Evolutionary conservation across 805 yeast genomes (phyloP), one percentile per base, ranked within the genome.

Genomic region (Pichia kluyveri): DNA sequence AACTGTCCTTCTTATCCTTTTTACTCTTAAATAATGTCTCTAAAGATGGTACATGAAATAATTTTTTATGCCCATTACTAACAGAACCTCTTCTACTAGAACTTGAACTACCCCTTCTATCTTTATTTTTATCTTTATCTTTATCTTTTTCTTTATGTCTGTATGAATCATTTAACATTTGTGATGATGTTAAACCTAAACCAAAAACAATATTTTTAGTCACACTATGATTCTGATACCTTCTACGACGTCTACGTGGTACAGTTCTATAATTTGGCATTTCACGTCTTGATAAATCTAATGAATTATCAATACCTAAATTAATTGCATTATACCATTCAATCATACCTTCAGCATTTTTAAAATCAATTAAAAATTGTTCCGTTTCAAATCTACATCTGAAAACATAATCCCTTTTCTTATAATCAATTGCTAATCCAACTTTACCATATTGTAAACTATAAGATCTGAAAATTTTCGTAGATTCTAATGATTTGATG

Each of bases 351-450:
- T 78, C 79, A 5, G 82, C 73, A 40, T 73, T 70, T 2, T 76
- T 62, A 57, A 86, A 86, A 48, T 78, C 80, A 2, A 91, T 54
- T 40, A 91, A 62, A 52, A 87, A 74, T 63, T 91, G 98, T 62
- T 86, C 89, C 38, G 83, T 76, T 65, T 91, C 98, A 37, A 83
- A 75, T 19, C 99, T 75, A 17, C 91, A 56, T 44, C 99, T 69
- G 38, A 89, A 63, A 5, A 83, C 86, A 59, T 80, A 76, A 17
- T 77, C 72, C 53, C 75, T 76, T 62, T 88, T 87, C 49, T 74
- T 76, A 64, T 88, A 88, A 65, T 91, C 99, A 2, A 79, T 71
- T 0, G 98, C 96, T 14, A 88, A 69, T 0, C 99, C 99, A 41
- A 86, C 67, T 56, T 75, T 80, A 12, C 93, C 90, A 65, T 82